Evolutionary conservation across 164 flowering plant genomes (phyloP), one percentile per base, ranked within the genome.

Genomic region (Echeveria elegans): DNA sequence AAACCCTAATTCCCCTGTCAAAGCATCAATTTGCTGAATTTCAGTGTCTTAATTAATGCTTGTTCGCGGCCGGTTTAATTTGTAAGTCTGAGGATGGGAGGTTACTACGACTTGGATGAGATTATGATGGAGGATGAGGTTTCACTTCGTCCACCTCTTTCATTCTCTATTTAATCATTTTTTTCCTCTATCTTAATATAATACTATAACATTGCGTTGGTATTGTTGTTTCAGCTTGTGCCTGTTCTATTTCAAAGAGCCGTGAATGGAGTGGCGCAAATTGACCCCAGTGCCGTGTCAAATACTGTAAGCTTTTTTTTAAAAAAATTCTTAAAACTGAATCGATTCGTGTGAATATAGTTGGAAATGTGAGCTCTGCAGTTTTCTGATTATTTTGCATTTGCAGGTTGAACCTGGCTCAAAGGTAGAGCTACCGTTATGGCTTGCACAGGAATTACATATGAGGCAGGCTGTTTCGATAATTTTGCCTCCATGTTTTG

Each of bases 51-150:
- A 36, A 36, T 36, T 4, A 4, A 4, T 4, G 8, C 38, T 36
- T 4, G 38, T 8, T 4, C 41, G 7, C 11, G 16, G 47, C 47
- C 47, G 16, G 47, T 14, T 1, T 23, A 26, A 53, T 53, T 53
- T 7, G 59, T 23, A 11, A 21, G 26, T 56, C 28, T 56, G 12
- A 56, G 19, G 59, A 89, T 89, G 98, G 77, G 87, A 24, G 70
- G 71, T 19, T 92, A 89, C 72, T 89, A 81, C 52, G 82, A 88
- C 69, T 66, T 88, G 59, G 91, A 88, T 75, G 96, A 88, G 67
- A 89, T 92, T 68, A 74, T 88, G 36, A 80, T 80, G 59, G 96
- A 88, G 61, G 98, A 87, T 53, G 95, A 89, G 95, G 96, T 89
- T 53, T 16, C 47, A 4, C 3, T 18, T 0, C 21, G 21, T 30